phyloP scores from a whole-genome alignment of 1,284 basidiomycete species.

The Athelia sp. region DNA sequence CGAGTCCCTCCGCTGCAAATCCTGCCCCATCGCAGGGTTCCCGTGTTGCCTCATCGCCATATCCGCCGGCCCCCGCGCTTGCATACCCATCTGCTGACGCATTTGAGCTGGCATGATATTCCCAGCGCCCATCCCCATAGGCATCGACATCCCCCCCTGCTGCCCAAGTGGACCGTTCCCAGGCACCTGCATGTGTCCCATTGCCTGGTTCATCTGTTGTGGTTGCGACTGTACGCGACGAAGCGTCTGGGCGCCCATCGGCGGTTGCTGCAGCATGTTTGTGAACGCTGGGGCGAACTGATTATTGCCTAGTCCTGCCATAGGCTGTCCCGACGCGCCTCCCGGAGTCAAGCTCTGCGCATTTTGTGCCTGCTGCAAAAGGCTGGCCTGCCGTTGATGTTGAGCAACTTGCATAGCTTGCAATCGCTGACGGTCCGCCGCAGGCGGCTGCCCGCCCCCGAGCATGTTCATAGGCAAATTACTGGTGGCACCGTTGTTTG shows the following conservation, averaged over 20 bases:
- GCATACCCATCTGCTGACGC: conserved; percentile 26
- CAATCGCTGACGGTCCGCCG: conserved; percentile 17
- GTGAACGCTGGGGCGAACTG: conserved; percentile 35
- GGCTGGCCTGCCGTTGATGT: conserved; percentile 12
- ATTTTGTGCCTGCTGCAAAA: conserved; percentile 27
- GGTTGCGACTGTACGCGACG: conserved; percentile 53
- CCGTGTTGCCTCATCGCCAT: conserved; percentile 29
- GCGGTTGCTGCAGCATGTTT: conserved; percentile 32
- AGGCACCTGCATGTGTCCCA: conserved; percentile 27
- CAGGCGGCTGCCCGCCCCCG: conserved; percentile 12
- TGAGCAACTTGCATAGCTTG: conserved; percentile 15
- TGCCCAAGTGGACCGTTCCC: conserved; percentile 33
- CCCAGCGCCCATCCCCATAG: conserved; percentile 37
- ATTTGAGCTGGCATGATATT: conserved; percentile 29
- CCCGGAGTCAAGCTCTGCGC: conserved; percentile 33
- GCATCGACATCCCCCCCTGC: conserved; percentile 32
- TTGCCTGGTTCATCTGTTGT: conserved; percentile 29
- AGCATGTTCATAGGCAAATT: conserved; percentile 40
- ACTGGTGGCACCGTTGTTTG: conserved; percentile 24
- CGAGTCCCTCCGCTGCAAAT: conserved; percentile 34
- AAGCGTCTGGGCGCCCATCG: conserved; percentile 24
- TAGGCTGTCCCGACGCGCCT: conserved; percentile 25
- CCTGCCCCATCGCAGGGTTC: conserved; percentile 33
- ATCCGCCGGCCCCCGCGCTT: conserved; percentile 37
- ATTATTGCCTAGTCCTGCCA: conserved; percentile 31